These are phyloP conservation scores for Trametes sp. DNA, from an alignment of 1,284 basidiomycete species.

Conservation along the genomic window DNA sequence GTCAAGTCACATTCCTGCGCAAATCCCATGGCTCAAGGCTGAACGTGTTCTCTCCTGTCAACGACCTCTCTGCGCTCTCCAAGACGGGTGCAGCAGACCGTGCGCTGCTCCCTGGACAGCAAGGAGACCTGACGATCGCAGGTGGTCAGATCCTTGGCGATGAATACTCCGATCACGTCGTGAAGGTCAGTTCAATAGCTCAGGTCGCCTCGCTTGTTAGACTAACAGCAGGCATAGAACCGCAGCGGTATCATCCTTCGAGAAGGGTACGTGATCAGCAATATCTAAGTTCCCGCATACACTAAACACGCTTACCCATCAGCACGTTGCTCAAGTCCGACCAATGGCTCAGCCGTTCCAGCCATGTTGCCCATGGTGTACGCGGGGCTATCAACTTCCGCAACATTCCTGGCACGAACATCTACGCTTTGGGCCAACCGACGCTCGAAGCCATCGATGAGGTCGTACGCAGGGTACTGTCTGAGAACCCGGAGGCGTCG, in stretches of 20 bases:
- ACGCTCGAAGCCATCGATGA: slow-evolving; percentile 90
- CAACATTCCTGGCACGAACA: slow-evolving; percentile 82
- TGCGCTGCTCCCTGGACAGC: slow-evolving; percentile 66
- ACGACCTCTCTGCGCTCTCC: slow-evolving; percentile 84
- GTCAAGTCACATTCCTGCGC: slow-evolving; percentile 87
- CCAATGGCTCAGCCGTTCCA: slow-evolving; percentile 83
- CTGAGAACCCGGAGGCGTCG: slow-evolving; percentile 64
- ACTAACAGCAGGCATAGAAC: slow-evolving; percentile 55
- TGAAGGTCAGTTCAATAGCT: slow-evolving; percentile 64
- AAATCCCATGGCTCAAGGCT: slow-evolving; percentile 80
- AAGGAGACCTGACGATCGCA: slow-evolving; percentile 79
- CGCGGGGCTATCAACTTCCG: slow-evolving; percentile 97
- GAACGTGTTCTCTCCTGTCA: slow-evolving; percentile 88
- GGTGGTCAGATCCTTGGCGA: slow-evolving; percentile 91
- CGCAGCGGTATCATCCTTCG: slow-evolving; percentile 94
- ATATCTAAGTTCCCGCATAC: slow-evolving; percentile 4
- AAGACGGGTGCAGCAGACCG: slow-evolving; percentile 65
- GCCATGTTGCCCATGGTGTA: slow-evolving; percentile 70
- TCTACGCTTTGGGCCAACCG: slow-evolving; percentile 94
- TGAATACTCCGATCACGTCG: slow-evolving; percentile 93
- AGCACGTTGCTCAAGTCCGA: slow-evolving; percentile 92
- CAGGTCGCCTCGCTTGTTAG: background rate
- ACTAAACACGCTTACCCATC: slow-evolving; percentile 9
- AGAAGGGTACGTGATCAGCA: slow-evolving; percentile 65
- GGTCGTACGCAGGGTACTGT: slow-evolving; percentile 78